Conservation (phyloP, 2,329 filamentous ascomycete species). For the Metarhizium humberi region DNA sequence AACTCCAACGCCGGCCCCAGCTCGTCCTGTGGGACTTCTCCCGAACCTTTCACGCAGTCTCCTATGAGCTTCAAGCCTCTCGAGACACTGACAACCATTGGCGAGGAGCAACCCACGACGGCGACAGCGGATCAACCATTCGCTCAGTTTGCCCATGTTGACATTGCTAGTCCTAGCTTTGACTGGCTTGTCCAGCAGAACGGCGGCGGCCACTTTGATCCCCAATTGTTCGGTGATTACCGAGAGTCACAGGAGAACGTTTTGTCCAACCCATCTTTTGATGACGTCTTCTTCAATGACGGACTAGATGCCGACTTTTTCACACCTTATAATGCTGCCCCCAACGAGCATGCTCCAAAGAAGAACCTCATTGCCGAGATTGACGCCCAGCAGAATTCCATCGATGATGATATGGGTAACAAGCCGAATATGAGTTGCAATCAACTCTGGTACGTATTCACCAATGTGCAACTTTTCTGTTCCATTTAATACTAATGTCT, state of each 20-base stretch:
- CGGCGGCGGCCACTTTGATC: conserved; percentile 79
- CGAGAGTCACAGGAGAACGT: conserved; percentile 82
- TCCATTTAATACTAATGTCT: conserved; percentile 28
- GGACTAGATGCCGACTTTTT: conserved; percentile 74
- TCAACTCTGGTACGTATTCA: conserved; percentile 73
- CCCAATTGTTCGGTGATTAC: conserved; percentile 84
- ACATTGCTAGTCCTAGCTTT: conserved; percentile 45
- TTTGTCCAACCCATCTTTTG: conserved; percentile 59
- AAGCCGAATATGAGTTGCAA: conserved; percentile 68
- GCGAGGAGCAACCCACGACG: conserved; percentile 47
- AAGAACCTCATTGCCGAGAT: conserved; percentile 70
- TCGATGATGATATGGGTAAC: conserved; percentile 54
- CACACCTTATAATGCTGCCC: conserved; percentile 66
- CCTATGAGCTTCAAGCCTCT: conserved; percentile 55
- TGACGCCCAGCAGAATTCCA: conserved; percentile 62
- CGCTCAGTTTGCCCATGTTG: conserved; percentile 21
- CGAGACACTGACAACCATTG: conserved; percentile 55
- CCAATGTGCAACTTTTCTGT: no score
- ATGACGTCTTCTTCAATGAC: conserved; percentile 60
- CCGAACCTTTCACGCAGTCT: conserved; percentile 65
- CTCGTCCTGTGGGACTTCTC: conserved; percentile 68
- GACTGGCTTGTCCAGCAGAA: conserved; percentile 75
- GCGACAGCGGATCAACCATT: conserved; percentile 25
- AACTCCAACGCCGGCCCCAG: conserved; percentile 45
- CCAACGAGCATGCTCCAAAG: conserved; percentile 37